phyloP scores from a whole-genome alignment of 257 asterid species.

The Hygrophila difformis region DNA sequence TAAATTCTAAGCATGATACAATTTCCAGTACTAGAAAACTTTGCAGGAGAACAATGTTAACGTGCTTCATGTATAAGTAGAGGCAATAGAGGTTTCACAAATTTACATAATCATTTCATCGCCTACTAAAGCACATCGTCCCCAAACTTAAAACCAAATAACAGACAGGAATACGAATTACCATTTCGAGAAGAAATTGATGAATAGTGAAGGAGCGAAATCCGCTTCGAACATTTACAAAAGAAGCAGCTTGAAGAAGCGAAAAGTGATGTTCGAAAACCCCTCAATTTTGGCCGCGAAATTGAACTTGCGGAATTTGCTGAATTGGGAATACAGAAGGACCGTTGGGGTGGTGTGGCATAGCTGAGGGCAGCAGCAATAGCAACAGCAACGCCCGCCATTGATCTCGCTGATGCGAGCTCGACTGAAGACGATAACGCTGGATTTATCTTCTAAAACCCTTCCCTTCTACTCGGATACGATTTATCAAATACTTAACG shows the following conservation, averaged over 20 bases:
- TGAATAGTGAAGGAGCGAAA: conserved; percentile 17
- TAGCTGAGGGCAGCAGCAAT: conserved; percentile 24
- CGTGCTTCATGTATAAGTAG: neutral
- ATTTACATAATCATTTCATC: conserved; percentile 4
- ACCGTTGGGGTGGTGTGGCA: conserved; percentile 15
- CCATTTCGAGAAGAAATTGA: conserved; percentile 18
- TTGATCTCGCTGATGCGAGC: conserved; percentile 16
- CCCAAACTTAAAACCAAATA: neutral
- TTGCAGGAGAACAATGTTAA: too few relatives aligned
- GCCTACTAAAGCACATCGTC: neutral
- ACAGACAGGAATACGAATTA: conserved; percentile 1
- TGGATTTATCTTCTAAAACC: too few relatives aligned
- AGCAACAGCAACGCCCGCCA: conserved; percentile 41
- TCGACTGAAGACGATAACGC: neutral
- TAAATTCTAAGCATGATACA: too few relatives aligned
- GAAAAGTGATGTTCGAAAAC: conserved; percentile 11
- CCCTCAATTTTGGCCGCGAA: conserved; percentile 7
- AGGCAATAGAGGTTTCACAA: neutral
- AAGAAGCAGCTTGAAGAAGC: conserved; percentile 16
- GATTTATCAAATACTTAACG: too few relatives aligned
- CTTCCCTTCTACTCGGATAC: too few relatives aligned
- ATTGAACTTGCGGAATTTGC: conserved; percentile 7
- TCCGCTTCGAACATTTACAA: conserved; percentile 11
- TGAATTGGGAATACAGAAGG: conserved; percentile 16
- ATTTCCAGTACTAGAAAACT: too few relatives aligned